Evolutionary conservation across 179 eudicot genomes (phyloP).

Genomic region (Silene noctiflora): DNA sequence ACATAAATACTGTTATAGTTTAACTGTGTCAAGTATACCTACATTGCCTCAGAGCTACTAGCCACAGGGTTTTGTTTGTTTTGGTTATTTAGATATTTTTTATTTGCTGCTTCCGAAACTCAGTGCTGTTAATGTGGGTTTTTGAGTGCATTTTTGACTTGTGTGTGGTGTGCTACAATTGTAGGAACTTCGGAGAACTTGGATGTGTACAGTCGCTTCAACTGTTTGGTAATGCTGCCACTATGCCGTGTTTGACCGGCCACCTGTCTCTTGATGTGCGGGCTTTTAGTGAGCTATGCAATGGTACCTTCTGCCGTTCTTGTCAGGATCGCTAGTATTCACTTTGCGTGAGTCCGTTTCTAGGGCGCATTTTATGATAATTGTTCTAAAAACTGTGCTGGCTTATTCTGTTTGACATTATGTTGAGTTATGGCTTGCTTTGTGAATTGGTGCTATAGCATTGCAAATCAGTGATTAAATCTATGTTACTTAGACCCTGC

Average conservation of each 20-base stretch:
- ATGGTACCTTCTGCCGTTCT: slow-evolving; percentile 92
- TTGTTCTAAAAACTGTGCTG: slow-evolving; percentile 5
- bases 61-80: too few species aligned
- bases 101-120: background rate
- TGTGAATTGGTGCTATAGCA: slow-evolving; percentile 1
- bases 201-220: slow-evolving; percentile 72
- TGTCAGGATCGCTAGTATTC: slow-evolving; percentile 93
- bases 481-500: background rate
- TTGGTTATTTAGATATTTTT: background rate
- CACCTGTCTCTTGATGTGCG: slow-evolving; percentile 48
- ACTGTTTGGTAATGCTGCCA: slow-evolving; percentile 47
- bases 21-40: too few species aligned
- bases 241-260: slow-evolving; percentile 47
- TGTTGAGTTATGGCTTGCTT: background rate
- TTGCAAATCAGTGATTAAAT: background rate
- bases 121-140: slow-evolving; percentile 1
- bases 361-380: slow-evolving; percentile 26
- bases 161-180: background rate
- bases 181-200: slow-evolving; percentile 66
- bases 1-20: too few species aligned
- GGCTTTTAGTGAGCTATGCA: slow-evolving; percentile 77
- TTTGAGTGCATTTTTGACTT: background rate
- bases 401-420: slow-evolving; percentile 9
- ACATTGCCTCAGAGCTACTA: too few species aligned
- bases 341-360: slow-evolving; percentile 67